phyloP scores from a whole-genome alignment of 805 yeast genomes.

The Teunomyces gatunensis region DNA sequence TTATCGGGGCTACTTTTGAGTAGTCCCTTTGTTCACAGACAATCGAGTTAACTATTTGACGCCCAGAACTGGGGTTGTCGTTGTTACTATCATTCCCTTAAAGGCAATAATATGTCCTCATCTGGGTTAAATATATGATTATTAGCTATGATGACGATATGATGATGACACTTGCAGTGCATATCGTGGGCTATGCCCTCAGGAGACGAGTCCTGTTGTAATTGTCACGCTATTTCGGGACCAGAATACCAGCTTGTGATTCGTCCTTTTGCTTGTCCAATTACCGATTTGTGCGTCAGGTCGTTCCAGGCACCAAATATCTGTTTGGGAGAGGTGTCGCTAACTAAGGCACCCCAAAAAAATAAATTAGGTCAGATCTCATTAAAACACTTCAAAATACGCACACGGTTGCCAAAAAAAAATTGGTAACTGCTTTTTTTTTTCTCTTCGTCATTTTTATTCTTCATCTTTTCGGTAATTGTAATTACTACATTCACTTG shows the following conservation, averaged over 20 bases:
- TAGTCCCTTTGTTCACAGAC: background rate
- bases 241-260: no score
- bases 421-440: background rate
- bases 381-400: background rate
- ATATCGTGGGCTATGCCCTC: background rate
- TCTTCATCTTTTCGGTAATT: background rate
- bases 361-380: background rate
- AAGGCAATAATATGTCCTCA: background rate
- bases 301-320: background rate
- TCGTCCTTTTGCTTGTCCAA: no score
- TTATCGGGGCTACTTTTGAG: background rate
- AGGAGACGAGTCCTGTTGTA: background rate
- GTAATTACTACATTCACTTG: background rate
- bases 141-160: background rate
- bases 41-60: background rate
- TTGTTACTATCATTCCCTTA: background rate
- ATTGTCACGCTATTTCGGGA: no score
- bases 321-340: background rate
- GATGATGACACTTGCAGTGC: background rate
- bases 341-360: background rate
- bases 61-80: background rate
- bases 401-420: background rate
- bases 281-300: background rate
- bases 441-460: background rate
- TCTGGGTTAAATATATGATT: background rate